Base-by-base conservation (phyloP, 2,329 filamentous ascomycete genomes). In the Corinectria fuckeliana region DNA sequence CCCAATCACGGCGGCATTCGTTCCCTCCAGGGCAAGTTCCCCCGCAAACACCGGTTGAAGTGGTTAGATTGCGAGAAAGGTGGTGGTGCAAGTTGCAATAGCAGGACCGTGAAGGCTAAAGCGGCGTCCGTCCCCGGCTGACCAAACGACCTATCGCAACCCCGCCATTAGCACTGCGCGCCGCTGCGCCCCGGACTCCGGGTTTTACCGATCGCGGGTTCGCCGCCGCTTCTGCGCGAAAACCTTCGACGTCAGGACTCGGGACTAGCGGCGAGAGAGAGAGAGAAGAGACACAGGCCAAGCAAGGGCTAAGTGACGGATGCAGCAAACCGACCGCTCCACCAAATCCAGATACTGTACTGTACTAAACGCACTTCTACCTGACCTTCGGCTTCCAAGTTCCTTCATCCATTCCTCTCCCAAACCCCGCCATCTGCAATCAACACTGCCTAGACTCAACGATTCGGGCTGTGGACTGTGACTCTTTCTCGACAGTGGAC, bases 81-180 rank as follows among this genome's bases (percentile, higher is more conserved):
- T 38, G 23, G 25, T 13, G 42, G 10, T 18, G 32, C 2, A 16
- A n/a, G 32, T n/a, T 16, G 32, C 14, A 16, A 7, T 5, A 18
- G 32, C n/a, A 8, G 4, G n/a, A n/a, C n/a, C 39, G 5, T 6
- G 16, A 11, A n/a, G 9, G 9, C 56, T 64, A 64, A 66, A 68
- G 62, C 65, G 51, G 62, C 57, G 48, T 48, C 26, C n/a, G n/a
- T n/a, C n/a, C n/a, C 23, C 41, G 20, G n/a, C 14, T 5, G 34
- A 26, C 32, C 26, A 36, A 45, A 56, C 48, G 61, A 63, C 72
- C 73, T 73, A 76, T 77, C 60, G 69, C 50, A 66, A 69, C 72
- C 72, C 72, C 71, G 70, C 71, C 66, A 77, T 77, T 77, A 71
- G 59, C 58, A 58, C 47, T 54, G 39, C 53, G n/a, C n/a, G n/a